Evolutionary conservation across 2,329 filamentous ascomycete species (phyloP).

Genomic region (Xylariaceae sp.): DNA sequence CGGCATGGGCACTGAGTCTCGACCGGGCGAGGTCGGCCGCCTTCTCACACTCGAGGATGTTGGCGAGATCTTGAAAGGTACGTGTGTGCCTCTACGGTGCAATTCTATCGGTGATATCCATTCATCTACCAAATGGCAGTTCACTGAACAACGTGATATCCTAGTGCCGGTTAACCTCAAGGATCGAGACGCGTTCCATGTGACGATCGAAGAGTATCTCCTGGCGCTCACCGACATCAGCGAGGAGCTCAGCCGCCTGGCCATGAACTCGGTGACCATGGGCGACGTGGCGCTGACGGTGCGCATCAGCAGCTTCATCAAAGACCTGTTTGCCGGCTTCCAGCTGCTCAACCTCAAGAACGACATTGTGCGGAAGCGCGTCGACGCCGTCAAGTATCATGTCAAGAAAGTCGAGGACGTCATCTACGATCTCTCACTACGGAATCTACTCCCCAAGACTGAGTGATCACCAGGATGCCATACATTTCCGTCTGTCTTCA

Average conservation of each 20-base stretch:
- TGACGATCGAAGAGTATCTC: conserved; percentile 96
- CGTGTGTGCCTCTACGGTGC: conserved; percentile 19
- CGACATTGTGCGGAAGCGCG: conserved; percentile 78
- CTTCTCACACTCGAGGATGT: conserved; percentile 87
- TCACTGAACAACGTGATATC: background rate
- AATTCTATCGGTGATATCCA: background rate
- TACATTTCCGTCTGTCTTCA: background rate
- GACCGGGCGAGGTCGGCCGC: conserved; percentile 53
- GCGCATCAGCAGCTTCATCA: conserved; percentile 86
- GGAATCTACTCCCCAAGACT: conserved; percentile 66
- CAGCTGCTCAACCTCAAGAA: conserved; percentile 98
- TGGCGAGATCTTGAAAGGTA: conserved; percentile 71
- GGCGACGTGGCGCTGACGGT: conserved; percentile 83
- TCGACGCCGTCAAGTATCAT: conserved; percentile 92
- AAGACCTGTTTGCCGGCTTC: conserved; percentile 92
- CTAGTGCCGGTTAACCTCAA: conserved; percentile 88
- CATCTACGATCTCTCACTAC: conserved; percentile 87
- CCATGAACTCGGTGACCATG: conserved; percentile 89
- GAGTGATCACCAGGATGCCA: conserved; percentile 11
- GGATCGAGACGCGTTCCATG: conserved; percentile 83
- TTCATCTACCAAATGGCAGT: background rate
- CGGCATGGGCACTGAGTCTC: conserved; percentile 57
- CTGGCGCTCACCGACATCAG: conserved; percentile 81
- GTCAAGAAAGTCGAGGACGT: conserved; percentile 99
- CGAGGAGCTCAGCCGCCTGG: conserved; percentile 84